Base-by-base conservation (phyloP, 129 eudicot species). In the Tagetes patula region DNA sequence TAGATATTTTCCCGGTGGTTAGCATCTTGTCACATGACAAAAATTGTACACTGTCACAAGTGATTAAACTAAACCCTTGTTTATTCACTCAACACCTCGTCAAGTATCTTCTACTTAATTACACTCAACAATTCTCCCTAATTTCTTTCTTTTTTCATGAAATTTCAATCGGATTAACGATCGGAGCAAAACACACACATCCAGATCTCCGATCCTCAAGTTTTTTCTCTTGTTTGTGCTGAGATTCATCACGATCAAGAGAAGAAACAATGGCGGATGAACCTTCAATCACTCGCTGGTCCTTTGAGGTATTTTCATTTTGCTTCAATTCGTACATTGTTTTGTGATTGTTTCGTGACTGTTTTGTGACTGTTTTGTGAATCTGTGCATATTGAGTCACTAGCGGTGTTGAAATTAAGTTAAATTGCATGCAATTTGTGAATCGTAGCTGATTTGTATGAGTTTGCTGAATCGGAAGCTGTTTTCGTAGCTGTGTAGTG, bases 271-370 rank as follows among this genome's bases (percentile, higher is more conserved):
- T 89, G 96, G 83, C 83, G 47, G 91, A 89, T 75, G 96, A 89
- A 50, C 91, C 96, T 61, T 74, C 86, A 6, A 73, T 77, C 55
- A 89, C 96, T 80, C 96, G 96, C 58, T 89, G 96, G 96, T 81
- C 91, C 45, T 89, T 89, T 67, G 83, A 83, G 96, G 96, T 86
- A 65, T 14, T 27, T 54, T 5, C 3, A 3, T 34, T 37, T 5
- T 12, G 58, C 52, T 43, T 20, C 27, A 31, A 5, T 79, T 14
- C 33, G 0, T n/a, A 14, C 43, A 65, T 36, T 40, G 69, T 64
- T 48, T 39, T 52, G 13, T 78, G 43, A 37, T 37, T 75, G 34
- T 20, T 20, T 20, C 27, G 27, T 20, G 27, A 20, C 27, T 20
- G 27, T 20, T 20, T 20, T 20, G 27, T 20, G 27, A 20, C 27